These are phyloP conservation scores for Acer campestre DNA, from an alignment of 345 rosid genomes.

Conservation along the genomic window DNA sequence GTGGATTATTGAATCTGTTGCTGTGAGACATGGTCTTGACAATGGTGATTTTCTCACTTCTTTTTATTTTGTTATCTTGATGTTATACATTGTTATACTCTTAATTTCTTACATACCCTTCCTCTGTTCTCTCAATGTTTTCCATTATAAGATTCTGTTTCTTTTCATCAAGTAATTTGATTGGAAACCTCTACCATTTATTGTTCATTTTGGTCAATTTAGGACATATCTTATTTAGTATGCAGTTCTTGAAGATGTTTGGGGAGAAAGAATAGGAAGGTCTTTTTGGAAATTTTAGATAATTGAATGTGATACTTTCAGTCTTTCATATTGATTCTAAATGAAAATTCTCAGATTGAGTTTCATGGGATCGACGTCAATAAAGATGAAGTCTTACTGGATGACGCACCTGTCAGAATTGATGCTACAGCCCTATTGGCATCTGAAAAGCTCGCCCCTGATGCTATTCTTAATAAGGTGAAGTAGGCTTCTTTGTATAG, in stretches of 20 bases:
- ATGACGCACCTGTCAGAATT: slow-evolving; percentile 89
- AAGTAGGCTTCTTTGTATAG: slow-evolving; percentile 12
- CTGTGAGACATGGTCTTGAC: not conserved
- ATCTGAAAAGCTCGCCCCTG: slow-evolving; percentile 72
- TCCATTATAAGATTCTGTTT: not conserved
- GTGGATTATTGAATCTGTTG: not conserved
- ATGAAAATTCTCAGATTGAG: slow-evolving; percentile 45
- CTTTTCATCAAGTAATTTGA: not conserved
- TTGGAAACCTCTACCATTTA: not conserved
- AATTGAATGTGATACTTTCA: not conserved
- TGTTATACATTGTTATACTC: slow-evolving; percentile 1
- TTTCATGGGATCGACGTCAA: slow-evolving; percentile 86
- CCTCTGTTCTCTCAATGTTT: not conserved
- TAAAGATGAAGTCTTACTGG: slow-evolving; percentile 79
- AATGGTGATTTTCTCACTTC: not conserved
- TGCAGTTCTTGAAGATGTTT: not conserved
- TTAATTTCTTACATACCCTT: slow-evolving; percentile 7
- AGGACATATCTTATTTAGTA: not conserved
- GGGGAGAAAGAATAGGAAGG: not conserved
- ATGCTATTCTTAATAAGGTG: slow-evolving; percentile 85
- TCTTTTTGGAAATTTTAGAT: not conserved
- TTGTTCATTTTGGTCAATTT: not conserved
- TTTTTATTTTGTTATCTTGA: not conserved
- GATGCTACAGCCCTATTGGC: slow-evolving; percentile 79
- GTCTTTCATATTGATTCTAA: slow-evolving; percentile 6